Evolutionary conservation across 2,329 filamentous ascomycete genomes (phyloP).

Genomic region (Colletotrichum salicis): DNA sequence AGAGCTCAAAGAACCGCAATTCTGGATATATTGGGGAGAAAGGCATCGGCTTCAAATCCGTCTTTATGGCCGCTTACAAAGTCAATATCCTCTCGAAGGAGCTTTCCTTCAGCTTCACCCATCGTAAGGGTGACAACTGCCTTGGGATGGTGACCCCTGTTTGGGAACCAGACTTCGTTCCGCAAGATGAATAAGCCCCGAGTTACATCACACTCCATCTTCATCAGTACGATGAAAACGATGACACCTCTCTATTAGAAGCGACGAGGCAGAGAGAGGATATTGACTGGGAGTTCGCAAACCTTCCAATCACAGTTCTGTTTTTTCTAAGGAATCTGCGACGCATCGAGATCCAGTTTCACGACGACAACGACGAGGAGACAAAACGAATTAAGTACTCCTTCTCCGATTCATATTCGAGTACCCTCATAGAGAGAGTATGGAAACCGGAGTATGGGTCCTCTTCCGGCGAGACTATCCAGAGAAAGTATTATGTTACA

Average conservation of each 20-base stretch:
- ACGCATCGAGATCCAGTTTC: constrained; percentile 45
- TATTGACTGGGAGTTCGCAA: constrained; percentile 48
- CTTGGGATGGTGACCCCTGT: constrained; percentile 62
- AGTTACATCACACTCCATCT: constrained; percentile 50
- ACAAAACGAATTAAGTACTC: neutral
- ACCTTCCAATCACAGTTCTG: constrained; percentile 51
- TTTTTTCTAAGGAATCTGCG: constrained; percentile 55
- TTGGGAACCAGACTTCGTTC: constrained; percentile 47
- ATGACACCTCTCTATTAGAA: constrained; percentile 26
- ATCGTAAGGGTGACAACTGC: constrained; percentile 52
- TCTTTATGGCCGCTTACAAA: constrained; percentile 57
- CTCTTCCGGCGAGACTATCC: constrained; percentile 2
- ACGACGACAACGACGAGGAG: constrained; percentile 36
- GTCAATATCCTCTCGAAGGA: constrained; percentile 56
- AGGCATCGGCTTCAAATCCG: constrained; percentile 64
- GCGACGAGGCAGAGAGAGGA: constrained; percentile 36
- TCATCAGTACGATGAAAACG: constrained; percentile 42
- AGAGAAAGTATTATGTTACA: constrained; percentile 45
- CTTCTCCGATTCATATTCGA: neutral
- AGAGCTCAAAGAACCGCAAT: constrained; percentile 55
- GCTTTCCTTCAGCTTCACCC: constrained; percentile 57
- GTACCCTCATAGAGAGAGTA: neutral
- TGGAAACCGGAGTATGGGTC: neutral
- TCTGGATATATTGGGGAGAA: constrained; percentile 60
- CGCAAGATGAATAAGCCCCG: constrained; percentile 40